These are phyloP conservation scores for Calonectria henricotiae DNA, from an alignment of 2,329 filamentous ascomycete genomes.

Conservation along the genomic window DNA sequence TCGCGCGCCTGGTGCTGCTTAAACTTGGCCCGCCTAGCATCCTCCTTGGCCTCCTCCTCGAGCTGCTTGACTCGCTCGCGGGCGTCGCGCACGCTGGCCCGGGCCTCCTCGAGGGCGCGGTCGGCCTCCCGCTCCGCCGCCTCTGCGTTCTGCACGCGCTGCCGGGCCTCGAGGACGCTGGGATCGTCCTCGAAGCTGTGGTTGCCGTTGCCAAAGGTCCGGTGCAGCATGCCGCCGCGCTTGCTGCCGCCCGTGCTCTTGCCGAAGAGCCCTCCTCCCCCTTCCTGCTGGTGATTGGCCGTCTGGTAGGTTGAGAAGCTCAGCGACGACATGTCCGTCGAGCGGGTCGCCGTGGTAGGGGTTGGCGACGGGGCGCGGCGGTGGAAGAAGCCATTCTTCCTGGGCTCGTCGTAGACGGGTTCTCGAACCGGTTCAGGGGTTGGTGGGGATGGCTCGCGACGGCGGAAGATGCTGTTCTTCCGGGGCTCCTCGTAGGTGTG, in stretches of 20 bases:
- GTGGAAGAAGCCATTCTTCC: slow-evolving; percentile 58
- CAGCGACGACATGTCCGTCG: slow-evolving; percentile 36
- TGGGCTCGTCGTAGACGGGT: slow-evolving; percentile 44
- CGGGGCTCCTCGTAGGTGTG: slow-evolving; percentile 16
- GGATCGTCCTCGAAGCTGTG: slow-evolving; percentile 69
- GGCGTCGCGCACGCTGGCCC: slow-evolving; percentile 74
- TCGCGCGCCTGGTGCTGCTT: slow-evolving; percentile 78
- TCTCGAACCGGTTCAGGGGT: slow-evolving; percentile 52
- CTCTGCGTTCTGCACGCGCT: slow-evolving; percentile 76
- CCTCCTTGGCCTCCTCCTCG: slow-evolving; percentile 77
- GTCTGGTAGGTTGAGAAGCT: slow-evolving; percentile 36
- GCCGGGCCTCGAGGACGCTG: slow-evolving; percentile 73
- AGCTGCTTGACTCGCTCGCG: slow-evolving; percentile 75
- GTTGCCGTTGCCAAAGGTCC: slow-evolving; percentile 64
- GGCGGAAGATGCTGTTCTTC: slow-evolving; percentile 58
- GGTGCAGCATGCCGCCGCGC: slow-evolving; percentile 61
- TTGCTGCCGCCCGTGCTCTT: slow-evolving; percentile 34
- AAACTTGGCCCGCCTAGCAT: slow-evolving; percentile 76
- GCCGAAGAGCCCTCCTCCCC: slow-evolving; percentile 28
- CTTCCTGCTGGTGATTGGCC: slow-evolving; percentile 4
- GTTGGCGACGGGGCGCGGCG: slow-evolving; percentile 52
- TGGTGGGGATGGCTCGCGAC: slow-evolving; percentile 52
- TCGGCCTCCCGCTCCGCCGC: slow-evolving; percentile 77
- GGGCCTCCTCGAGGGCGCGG: slow-evolving; percentile 73
- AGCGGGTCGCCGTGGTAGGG: slow-evolving; percentile 40